phyloP scores from a whole-genome alignment of 2,329 filamentous ascomycete species.

The Clarireedia paspali region DNA sequence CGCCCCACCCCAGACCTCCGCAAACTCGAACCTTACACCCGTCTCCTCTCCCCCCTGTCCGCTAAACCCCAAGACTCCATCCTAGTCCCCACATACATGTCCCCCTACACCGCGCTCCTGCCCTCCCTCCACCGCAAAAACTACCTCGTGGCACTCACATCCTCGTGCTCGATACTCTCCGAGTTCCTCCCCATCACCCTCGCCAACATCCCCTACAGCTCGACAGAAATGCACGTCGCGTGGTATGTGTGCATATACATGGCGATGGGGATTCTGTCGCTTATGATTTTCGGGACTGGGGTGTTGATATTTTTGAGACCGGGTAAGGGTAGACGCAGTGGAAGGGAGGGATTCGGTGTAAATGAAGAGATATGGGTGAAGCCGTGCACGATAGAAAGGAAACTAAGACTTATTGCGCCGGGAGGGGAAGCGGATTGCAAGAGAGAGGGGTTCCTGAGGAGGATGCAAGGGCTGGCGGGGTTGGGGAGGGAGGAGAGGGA shows the following conservation, averaged over 20 bases:
- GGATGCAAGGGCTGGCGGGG: constrained; percentile 34
- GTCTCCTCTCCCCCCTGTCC: constrained; percentile 28
- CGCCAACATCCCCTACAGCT: background rate
- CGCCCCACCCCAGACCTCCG: background rate
- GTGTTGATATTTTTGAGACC: background rate
- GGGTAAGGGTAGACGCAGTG: background rate
- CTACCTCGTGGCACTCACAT: background rate
- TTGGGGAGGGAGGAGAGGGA: constrained; percentile 29
- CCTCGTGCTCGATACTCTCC: background rate
- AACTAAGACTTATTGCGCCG: background rate
- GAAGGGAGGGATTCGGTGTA: background rate
- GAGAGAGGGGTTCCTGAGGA: constrained; percentile 31
- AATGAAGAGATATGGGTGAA: background rate
- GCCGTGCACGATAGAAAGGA: background rate
- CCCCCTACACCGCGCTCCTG: constrained; percentile 39
- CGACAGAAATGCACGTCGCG: background rate
- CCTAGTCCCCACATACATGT: constrained; percentile 35
- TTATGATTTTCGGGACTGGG: background rate
- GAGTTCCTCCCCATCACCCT: background rate
- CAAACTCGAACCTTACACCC: constrained; percentile 30
- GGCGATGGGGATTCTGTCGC: background rate
- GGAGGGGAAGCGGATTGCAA: background rate
- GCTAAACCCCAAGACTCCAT: constrained; percentile 33
- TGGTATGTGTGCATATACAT: background rate
- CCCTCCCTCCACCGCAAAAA: constrained; percentile 32